Base-by-base conservation (phyloP, 768 basidiomycete genomes). In the Macrolepiota fuliginosa region DNA sequence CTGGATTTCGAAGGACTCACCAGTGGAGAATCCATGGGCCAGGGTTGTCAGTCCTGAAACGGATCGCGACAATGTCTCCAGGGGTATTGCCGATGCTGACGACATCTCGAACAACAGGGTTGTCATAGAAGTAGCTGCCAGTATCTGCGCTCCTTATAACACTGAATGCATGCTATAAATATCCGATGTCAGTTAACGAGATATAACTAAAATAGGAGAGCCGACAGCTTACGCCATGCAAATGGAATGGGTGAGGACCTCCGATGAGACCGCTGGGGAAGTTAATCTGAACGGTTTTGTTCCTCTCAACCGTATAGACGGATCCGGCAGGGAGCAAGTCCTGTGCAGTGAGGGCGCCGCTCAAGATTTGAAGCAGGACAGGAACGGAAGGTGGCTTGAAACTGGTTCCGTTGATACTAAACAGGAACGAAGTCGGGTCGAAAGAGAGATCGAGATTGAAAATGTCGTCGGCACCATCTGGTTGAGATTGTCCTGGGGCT, bases 341-440 rank as follows among this genome's bases (percentile, higher is more conserved):
- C 19, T 74, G 66, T 0, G 85, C 77, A 15, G 75, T 72, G 37
- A 70, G 71, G 4, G 80, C 79, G 0, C 86, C 86, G 54, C 81
- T 85, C 37, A 88, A 67, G 42, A 87, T 82, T 64, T 88, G 86
- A 13, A 86, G 77, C 11, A 88, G 76, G 10, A 85, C 79, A 0
- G 86, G 85, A 0, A 76, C 73, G 17, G 69, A 74, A 0, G 82
- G 81, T 4, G 52, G 56, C 42, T 51, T n/a, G 22, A 54, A 64
- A n/a, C 56, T 29, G 7, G 32, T 11, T 24, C 53, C 49, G 53
- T 68, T 65, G 12, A 67, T 58, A 35, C 40, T 64, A 62, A 60
- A 64, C 32, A 22, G 29, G 46, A 29, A 55, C 1, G 58, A 42
- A 27, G 35, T 29, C 6, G 46, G 11, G 17, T 67, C 52, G 22